Conservation (phyloP, 1,284 basidiomycete genomes). For the Singerocomus rubriflavus region DNA sequence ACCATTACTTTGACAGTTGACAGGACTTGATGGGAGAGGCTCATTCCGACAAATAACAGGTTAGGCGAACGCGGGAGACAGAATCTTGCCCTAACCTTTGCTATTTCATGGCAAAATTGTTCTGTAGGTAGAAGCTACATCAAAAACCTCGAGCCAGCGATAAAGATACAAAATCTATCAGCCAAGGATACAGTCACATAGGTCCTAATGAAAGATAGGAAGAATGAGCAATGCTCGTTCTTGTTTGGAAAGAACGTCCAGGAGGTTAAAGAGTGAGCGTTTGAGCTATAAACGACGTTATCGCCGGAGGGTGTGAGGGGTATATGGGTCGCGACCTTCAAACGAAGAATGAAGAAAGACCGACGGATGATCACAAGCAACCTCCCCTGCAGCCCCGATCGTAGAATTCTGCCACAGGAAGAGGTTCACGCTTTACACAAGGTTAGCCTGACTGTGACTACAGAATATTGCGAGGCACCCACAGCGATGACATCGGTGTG, state of each 20-base stretch:
- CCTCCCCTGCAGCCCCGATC: too few species aligned
- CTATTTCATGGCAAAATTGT: neutral
- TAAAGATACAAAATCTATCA: conserved; percentile 31
- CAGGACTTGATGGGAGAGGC: neutral
- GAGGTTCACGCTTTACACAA: conserved; percentile 20
- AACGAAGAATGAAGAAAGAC: too few species aligned
- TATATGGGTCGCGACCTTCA: neutral
- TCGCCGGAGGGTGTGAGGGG: conserved; percentile 1
- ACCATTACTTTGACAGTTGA: neutral
- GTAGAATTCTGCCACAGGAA: too few species aligned
- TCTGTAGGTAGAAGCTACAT: neutral
- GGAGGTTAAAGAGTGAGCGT: neutral
- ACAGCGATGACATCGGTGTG: conserved; percentile 14
- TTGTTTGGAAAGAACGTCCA: too few species aligned
- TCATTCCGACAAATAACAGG: neutral
- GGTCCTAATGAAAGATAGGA: neutral
- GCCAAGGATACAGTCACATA: conserved; percentile 20
- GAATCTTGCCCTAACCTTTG: neutral
- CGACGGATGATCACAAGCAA: conserved; percentile 8
- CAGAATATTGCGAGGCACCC: neutral
- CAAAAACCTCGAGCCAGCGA: neutral
- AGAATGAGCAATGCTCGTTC: conserved; percentile 3
- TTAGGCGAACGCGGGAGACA: neutral
- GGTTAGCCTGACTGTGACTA: conserved; percentile 6
- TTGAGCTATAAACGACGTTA: conserved; percentile 6